Base-by-base conservation (phyloP, 768 basidiomycete genomes). In the Dacryopinax spathularia region DNA sequence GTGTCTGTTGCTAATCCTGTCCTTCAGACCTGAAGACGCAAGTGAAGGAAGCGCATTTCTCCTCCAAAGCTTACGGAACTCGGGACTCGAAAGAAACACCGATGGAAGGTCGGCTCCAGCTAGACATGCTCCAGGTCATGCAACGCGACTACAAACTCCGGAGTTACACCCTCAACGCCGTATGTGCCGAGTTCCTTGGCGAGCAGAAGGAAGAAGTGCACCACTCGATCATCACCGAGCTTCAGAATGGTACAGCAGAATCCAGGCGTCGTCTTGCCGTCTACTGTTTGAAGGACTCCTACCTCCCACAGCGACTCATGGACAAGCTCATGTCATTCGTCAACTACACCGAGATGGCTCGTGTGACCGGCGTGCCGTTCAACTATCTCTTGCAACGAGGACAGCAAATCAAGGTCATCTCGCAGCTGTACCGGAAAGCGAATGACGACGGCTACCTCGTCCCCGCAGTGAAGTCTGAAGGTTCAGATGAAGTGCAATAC, bases 161-260 rank as follows among this genome's bases (percentile, higher is more conserved):
- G 9, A 93, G 90, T 69, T 99, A 99, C 73, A 91, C 95, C 2
- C 85, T 99, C 68, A 99, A 99, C 73, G 88, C 96, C 3, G 96
- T 99, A 63, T 99, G 96, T 70, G 88, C 96, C 1, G 90, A 95
- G 69, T 99, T 99, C 73, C 79, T 99, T 2, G 94, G 93, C 31
- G 96, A 99, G 74, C 96, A 99, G 74, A 99, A 99, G 73, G 96
- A 99, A 73, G 96, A 99, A 67, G 96, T 99, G 20, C 96, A 98
- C 70, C 86, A 98, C 72, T 98, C 95, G 1, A 92, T 96, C 66
- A 99, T 99, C 69, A 97, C 96, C 0, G 94, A 98, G 60, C 75
- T 99, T 44, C 96, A 99, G 74, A 98, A 98, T 69, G 94, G 95
- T 69, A 95, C 90, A 0, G 81, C 93, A 0, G 95, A 99, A 73